phyloP scores from a whole-genome alignment of 2,329 filamentous ascomycete species.

The Phaeophleospora eucalypticola region DNA sequence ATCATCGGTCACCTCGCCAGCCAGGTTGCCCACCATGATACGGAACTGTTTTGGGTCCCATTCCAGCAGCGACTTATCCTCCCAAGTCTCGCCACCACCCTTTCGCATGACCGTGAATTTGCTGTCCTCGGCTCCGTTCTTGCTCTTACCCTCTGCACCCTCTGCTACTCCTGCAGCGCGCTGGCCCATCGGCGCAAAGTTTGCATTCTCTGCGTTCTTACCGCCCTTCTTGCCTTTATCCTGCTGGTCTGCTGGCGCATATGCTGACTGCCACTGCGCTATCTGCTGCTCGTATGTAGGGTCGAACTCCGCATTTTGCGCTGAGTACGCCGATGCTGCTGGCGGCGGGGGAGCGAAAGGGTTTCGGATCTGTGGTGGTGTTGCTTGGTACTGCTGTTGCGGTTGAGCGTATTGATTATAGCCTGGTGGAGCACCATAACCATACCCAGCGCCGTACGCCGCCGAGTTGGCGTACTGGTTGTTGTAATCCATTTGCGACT shows the following conservation, averaged over 20 bases:
- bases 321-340: conserved; percentile 20
- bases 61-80: conserved; percentile 80
- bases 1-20: conserved; percentile 95
- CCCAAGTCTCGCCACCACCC: conserved; percentile 90
- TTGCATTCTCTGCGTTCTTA: conserved; percentile 16
- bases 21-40: conserved; percentile 93
- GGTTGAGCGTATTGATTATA: conserved; percentile 28
- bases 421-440: conserved; percentile 16
- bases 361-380: conserved; percentile 69
- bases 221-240: conserved; percentile 15
- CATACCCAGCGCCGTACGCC: conserved; percentile 19
- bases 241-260: conserved; percentile 21
- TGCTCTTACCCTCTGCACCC: conserved; percentile 9
- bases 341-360: conserved; percentile 63
- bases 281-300: conserved; percentile 88
- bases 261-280: conserved; percentile 79
- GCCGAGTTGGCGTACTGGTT: conserved; percentile 19
- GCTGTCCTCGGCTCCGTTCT: conserved; percentile 11
- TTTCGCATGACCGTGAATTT: conserved; percentile 70
- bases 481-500: conserved; percentile 6
- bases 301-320: conserved; percentile 49
- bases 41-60: conserved; percentile 95
- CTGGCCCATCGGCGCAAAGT: conserved; percentile 16
- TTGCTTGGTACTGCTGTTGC: conserved; percentile 22
- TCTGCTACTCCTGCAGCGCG: conserved; percentile 10